Conservation (phyloP, 441 rosid genomes). For the Adansonia madagascariensis region DNA sequence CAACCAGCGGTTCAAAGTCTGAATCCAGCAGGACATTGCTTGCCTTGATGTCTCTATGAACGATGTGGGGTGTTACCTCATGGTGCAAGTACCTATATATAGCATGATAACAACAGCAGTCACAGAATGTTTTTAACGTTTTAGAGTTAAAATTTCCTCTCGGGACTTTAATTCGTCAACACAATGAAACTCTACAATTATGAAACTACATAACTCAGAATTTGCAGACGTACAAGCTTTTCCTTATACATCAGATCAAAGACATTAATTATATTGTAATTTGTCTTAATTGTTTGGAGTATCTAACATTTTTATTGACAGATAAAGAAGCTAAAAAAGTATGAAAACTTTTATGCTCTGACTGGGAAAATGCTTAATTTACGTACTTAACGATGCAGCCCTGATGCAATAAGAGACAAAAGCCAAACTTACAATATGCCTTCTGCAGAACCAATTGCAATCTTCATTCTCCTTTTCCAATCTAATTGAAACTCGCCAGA, state of each 20-base stretch:
- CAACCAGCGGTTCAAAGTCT: constrained; percentile 54
- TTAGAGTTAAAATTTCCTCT: not conserved
- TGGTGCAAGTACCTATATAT: constrained; percentile 48
- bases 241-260: too few species aligned
- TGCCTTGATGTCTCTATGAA: constrained; percentile 68
- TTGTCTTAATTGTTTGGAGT: too few species aligned
- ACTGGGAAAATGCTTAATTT: too few species aligned
- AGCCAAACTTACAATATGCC: constrained; percentile 41
- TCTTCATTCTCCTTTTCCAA: constrained; percentile 46
- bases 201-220: too few species aligned
- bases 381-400: too few species aligned
- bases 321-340: too few species aligned
- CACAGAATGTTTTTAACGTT: not conserved
- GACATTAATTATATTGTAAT: too few species aligned
- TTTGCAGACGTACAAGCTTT: too few species aligned
- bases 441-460: constrained; percentile 47
- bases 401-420: not conserved
- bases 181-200: too few species aligned
- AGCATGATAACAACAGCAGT: not conserved
- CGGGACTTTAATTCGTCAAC: not conserved
- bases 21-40: constrained; percentile 60
- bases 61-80: constrained; percentile 50
- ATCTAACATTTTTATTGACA: too few species aligned
- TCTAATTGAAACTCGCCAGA: constrained; percentile 40
- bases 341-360: too few species aligned